These are phyloP conservation scores for Alternaria tenuissima DNA, from an alignment of 2,329 filamentous ascomycete genomes.

Conservation along the genomic window DNA sequence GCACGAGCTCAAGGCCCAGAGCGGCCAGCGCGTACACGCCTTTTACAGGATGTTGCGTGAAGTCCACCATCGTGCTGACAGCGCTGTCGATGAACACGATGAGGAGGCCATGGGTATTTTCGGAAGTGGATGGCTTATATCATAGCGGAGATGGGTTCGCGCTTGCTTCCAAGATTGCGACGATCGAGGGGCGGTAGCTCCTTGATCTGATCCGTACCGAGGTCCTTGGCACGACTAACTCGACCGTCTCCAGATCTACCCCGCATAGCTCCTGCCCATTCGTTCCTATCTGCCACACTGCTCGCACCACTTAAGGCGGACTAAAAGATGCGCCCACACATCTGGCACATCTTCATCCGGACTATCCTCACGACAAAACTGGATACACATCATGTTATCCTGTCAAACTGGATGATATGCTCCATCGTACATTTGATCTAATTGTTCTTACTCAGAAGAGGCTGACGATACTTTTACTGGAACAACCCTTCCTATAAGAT, in stretches of 20 bases:
- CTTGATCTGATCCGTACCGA: not conserved
- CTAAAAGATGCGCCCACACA: too few species aligned
- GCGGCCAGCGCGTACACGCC: conserved; percentile 50
- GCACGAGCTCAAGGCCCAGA: conserved; percentile 43
- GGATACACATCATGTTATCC: not conserved
- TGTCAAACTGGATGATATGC: not conserved
- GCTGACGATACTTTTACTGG: not conserved
- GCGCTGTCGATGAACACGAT: not conserved
- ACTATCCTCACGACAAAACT: not conserved
- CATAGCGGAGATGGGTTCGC: not conserved
- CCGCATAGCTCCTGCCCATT: not conserved
- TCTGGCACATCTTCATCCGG: too few species aligned
- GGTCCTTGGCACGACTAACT: not conserved
- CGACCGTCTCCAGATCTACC: not conserved
- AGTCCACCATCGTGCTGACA: conserved; percentile 16
- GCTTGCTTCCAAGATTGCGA: conserved; percentile 1
- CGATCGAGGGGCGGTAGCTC: not conserved
- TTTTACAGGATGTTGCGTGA: conserved; percentile 52
- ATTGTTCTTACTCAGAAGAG: not conserved
- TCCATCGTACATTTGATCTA: not conserved
- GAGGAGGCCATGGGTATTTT: not conserved
- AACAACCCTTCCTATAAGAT: not conserved
- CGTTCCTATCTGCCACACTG: too few species aligned
- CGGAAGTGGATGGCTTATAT: not conserved
- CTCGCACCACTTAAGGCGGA: too few species aligned